Evolutionary conservation across 257 asterid species (phyloP), one percentile per base, ranked within the genome.

Genomic region (Ehretia macrophylla): DNA sequence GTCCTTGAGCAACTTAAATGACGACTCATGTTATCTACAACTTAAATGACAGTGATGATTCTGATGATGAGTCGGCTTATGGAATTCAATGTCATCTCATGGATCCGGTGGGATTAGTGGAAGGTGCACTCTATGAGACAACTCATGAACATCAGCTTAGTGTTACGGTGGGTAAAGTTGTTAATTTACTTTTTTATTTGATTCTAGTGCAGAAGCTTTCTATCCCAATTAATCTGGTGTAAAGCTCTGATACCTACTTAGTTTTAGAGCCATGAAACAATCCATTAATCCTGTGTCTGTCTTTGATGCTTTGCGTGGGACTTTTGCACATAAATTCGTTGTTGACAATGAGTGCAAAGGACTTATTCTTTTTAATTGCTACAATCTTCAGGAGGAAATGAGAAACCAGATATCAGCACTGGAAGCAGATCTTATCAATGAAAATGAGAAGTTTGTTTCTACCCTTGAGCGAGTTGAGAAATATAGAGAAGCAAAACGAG

Each of bases 71-170:
- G 32, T 47, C 37, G 12, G 37, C 67, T 48, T 62, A 67, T 71
- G 80, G 67, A 68, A 56, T 64, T 47, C 86, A 83, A 60, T 55
- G 59, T 50, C 64, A 39, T 44, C 77, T 84, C 76, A 91, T 84
- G 98, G 80, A 74, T 65, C 81, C 68, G 72, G 78, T 67, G 59
- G 84, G 84, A 49, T 57, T 79, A 53, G 93, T 77, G 55, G 95
- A 88, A 64, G 80, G 83, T 63, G 84, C 86, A 23, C 75, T 92
- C 55, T 72, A 72, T 58, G 97, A 92, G 84, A 69, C 88, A 39
- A 75, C 75, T 53, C 78, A 62, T 53, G 93, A 83, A 27, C 78
- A 75, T 52, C 86, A 72, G 62, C 83, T 76, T 65, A 78, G 66
- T 68, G 76, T 76, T 59, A 71, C 76, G 81, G 98, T 92, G 72